Evolutionary conservation across 2,329 filamentous ascomycete species (phyloP).

Genomic region (Mycogone perniciosa): DNA sequence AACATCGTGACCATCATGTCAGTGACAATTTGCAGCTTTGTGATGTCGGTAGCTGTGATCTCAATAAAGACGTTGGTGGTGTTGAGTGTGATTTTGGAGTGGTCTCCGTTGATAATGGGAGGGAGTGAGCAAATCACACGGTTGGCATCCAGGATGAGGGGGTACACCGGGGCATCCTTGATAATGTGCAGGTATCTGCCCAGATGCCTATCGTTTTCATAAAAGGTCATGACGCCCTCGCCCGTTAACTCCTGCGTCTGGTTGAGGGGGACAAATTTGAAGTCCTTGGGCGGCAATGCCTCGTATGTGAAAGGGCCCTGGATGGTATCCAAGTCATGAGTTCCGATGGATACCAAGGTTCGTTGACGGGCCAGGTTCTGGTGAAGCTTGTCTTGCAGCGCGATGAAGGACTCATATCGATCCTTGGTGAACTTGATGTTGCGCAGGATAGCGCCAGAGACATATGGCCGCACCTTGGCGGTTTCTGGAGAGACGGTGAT

Average conservation of each 20-base stretch:
- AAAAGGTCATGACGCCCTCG: conserved; percentile 87
- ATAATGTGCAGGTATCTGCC: conserved; percentile 92
- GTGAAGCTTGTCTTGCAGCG: conserved; percentile 95
- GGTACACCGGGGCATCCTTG: conserved; percentile 86
- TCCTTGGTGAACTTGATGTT: conserved; percentile 88
- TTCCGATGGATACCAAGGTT: conserved; percentile 93
- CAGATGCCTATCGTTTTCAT: conserved; percentile 89
- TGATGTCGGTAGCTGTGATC: conserved; percentile 90
- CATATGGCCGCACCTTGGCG: conserved; percentile 73
- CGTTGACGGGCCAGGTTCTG: conserved; percentile 90
- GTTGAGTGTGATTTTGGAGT: conserved; percentile 88
- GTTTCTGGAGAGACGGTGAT: conserved; percentile 76
- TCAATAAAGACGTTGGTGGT: conserved; percentile 96
- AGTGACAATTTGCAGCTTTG: conserved; percentile 92
- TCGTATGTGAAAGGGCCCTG: conserved; percentile 96
- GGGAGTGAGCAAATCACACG: conserved; percentile 84
- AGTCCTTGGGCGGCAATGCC: conserved; percentile 82
- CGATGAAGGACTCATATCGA: conserved; percentile 95
- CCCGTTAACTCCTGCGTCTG: conserved; percentile 84
- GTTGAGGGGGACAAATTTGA: conserved; percentile 86
- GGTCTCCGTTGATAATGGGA: conserved; percentile 95
- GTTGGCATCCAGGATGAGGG: conserved; percentile 89
- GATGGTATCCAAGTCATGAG: conserved; percentile 90
- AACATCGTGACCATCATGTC: conserved; percentile 98
- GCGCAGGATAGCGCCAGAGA: conserved; percentile 82